phyloP scores from a whole-genome alignment of 164 flowering plant species.

The Paratinospora sagittata region DNA sequence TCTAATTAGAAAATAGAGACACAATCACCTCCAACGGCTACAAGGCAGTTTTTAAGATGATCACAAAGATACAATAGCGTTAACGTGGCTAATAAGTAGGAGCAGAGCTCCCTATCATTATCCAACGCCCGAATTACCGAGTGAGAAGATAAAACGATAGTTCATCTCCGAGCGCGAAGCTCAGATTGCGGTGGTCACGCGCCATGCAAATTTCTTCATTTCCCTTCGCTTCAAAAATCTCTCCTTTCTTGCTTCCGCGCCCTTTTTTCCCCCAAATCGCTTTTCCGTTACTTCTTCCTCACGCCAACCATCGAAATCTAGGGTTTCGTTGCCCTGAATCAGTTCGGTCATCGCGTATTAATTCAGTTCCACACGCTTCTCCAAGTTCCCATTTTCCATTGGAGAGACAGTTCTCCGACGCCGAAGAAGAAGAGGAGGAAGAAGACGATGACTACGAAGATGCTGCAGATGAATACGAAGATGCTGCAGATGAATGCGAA shows the following conservation, averaged over 20 bases:
- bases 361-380: constrained; percentile 15
- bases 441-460: constrained; percentile 27
- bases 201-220: constrained; percentile 4
- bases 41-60: no score
- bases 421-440: constrained; percentile 5
- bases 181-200: background rate
- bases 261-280: background rate
- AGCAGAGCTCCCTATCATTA: background rate
- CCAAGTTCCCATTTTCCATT: constrained; percentile 8
- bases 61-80: no score
- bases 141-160: background rate
- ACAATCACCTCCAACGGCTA: no score
- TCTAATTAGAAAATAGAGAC: no score
- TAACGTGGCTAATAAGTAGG: background rate
- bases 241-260: background rate
- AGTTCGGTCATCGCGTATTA: constrained; percentile 1
- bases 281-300: constrained; percentile 1
- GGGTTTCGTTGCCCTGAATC: constrained; percentile 25
- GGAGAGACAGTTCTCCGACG: background rate
- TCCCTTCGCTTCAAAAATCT: background rate
- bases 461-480: constrained; percentile 28
- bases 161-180: background rate
- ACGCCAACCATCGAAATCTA: constrained; percentile 8
- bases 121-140: background rate
- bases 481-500: constrained; percentile 25